These are phyloP conservation scores for Puya raimondii DNA, from an alignment of 176 grass and related monocot genomes.

Conservation along the genomic window DNA sequence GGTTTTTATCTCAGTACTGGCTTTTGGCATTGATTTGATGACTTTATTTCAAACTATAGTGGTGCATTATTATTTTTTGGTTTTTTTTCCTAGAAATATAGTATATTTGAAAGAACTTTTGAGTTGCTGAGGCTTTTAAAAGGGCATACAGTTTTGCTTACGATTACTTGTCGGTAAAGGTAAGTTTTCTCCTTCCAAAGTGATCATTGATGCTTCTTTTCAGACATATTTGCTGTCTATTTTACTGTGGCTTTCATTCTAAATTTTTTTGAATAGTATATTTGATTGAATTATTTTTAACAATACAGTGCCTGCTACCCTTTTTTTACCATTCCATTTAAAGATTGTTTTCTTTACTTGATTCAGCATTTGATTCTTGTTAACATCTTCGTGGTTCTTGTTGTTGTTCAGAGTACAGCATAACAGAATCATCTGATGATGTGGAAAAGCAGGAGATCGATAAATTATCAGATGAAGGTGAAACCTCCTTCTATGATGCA, in stretches of 20 bases:
- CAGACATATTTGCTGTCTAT: background rate
- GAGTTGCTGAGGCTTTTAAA: background rate
- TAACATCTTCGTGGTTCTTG: background rate
- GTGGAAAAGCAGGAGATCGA: constrained; percentile 51
- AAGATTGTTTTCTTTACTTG: too few relatives aligned
- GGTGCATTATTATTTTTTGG: background rate
- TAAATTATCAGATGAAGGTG: constrained; percentile 53
- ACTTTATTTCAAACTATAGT: too few relatives aligned
- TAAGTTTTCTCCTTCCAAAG: background rate
- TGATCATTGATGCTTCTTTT: background rate
- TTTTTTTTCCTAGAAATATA: background rate
- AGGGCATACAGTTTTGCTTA: background rate
- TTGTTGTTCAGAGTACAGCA: constrained; percentile 51
- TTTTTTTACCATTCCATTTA: background rate
- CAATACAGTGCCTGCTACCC: background rate
- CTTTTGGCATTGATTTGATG: too few relatives aligned
- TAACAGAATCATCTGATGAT: constrained; percentile 69
- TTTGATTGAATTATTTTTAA: background rate
- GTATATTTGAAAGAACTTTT: background rate
- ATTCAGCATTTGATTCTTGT: background rate
- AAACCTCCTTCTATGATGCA: constrained; percentile 48
- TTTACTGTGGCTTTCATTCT: background rate
- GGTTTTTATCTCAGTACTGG: too few relatives aligned
- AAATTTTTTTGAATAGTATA: background rate
- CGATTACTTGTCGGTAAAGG: too few relatives aligned